Percentiles rank a stretch among this genome's conserved stretches.
These are phyloP conservation scores for Leccinum subgranulosum DNA, from an alignment of 768 basidiomycete genomes.

Conservation along the genomic window DNA sequence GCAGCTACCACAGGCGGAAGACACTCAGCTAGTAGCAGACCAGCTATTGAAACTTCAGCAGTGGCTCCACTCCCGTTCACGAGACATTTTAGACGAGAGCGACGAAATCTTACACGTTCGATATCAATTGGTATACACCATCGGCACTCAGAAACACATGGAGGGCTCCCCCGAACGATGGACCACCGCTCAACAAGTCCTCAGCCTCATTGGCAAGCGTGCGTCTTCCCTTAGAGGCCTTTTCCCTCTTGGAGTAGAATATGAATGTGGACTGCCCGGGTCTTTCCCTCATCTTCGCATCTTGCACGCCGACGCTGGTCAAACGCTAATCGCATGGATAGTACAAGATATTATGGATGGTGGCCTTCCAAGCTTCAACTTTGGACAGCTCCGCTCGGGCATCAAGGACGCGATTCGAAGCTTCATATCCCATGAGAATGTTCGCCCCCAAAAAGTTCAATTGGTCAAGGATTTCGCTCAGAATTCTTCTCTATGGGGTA, in stretches of 20 bases:
- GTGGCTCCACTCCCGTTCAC: conserved; percentile 18
- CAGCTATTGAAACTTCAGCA: conserved; percentile 18
- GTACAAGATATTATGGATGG: neutral
- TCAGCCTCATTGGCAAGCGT: neutral
- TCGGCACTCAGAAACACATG: conserved; percentile 22
- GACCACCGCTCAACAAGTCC: neutral
- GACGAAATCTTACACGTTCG: conserved; percentile 42
- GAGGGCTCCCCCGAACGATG: neutral
- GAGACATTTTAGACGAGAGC: conserved; percentile 4
- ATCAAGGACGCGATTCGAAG: neutral
- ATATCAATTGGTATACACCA: conserved; percentile 49
- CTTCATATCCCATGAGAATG: conserved; percentile 7
- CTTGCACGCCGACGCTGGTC: conserved; percentile 7
- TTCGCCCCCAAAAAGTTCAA: neutral
- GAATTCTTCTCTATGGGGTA: neutral
- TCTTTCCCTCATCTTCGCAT: conserved; percentile 14
- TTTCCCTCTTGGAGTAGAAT: conserved; percentile 11
- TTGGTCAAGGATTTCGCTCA: neutral
- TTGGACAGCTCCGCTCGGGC: neutral
- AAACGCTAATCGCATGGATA: conserved; percentile 3
- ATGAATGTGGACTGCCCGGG: conserved; percentile 1
- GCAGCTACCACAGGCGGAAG: conserved; percentile 8
- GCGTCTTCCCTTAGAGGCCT: neutral
- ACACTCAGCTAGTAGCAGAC: conserved; percentile 8
- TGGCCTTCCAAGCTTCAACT: neutral